Evolutionary conservation across 2,329 filamentous ascomycete genomes (phyloP).

Genomic region (Tolypocladium album): DNA sequence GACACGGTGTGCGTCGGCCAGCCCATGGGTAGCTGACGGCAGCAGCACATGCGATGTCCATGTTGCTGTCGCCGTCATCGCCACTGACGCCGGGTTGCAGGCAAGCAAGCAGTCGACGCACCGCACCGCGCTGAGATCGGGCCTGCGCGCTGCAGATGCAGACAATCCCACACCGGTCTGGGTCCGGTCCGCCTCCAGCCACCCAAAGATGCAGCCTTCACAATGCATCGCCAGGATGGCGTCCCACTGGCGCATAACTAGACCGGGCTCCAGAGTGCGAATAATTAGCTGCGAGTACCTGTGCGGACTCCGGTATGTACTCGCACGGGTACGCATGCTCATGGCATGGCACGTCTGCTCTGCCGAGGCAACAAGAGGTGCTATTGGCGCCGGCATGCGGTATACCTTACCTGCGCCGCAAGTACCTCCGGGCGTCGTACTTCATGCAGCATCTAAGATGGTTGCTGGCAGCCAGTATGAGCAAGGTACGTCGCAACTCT

Average conservation of each 20-base stretch:
- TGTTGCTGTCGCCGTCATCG: background rate
- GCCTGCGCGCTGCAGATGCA: background rate
- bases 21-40: conserved; percentile 1
- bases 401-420: background rate
- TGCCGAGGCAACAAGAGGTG: background rate
- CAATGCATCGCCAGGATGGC: background rate
- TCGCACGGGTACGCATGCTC: background rate
- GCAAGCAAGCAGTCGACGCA: background rate
- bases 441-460: background rate
- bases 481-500: background rate
- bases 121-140: background rate
- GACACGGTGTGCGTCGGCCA: background rate
- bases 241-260: background rate
- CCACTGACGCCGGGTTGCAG: background rate
- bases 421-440: background rate
- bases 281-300: background rate
- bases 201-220: background rate
- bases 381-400: background rate
- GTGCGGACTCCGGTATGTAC: background rate
- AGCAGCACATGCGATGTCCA: background rate
- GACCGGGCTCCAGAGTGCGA: background rate
- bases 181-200: background rate
- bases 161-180: conserved; percentile 3
- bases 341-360: background rate
- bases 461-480: background rate